Evolutionary conservation across 495 filamentous ascomycete genomes (phyloP).

Genomic region (Gamarada debralockiae): DNA sequence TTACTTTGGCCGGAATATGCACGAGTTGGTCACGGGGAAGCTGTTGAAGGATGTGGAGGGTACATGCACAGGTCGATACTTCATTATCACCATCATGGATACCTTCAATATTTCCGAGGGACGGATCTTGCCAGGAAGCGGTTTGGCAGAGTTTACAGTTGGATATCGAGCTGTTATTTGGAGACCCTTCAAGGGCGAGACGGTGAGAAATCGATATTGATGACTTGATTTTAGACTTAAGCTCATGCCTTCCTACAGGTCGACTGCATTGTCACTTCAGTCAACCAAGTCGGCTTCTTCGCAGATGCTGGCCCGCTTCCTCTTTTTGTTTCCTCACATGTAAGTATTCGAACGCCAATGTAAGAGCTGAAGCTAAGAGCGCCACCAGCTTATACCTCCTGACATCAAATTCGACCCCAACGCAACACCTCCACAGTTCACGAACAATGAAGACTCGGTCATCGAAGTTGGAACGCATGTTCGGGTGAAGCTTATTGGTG

Average conservation of each 20-base stretch:
- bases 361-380: constrained; percentile 1
- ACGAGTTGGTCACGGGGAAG: constrained; percentile 78
- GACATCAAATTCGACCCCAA: constrained; percentile 94
- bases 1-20: constrained; percentile 89
- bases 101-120: constrained; percentile 89
- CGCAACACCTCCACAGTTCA: constrained; percentile 78
- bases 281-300: constrained; percentile 91
- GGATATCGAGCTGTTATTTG: constrained; percentile 94
- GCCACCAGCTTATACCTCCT: constrained; percentile 74
- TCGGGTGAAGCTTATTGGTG: constrained; percentile 88
- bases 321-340: constrained; percentile 85
- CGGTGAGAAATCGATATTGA: constrained; percentile 53
- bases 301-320: constrained; percentile 82
- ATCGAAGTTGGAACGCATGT: constrained; percentile 93
- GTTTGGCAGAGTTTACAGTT: constrained; percentile 89
- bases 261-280: constrained; percentile 84
- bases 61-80: constrained; percentile 86
- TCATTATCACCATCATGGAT: constrained; percentile 95
- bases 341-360: constrained; percentile 39
- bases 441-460: constrained; percentile 83
- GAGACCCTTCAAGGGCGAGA: constrained; percentile 95
- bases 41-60: constrained; percentile 92
- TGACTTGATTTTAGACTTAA: not conserved
- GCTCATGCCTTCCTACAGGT: constrained; percentile 52
- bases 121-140: constrained; percentile 82